phyloP scores from a whole-genome alignment of 176 grass and related monocot species.

The Olyra latifolia region DNA sequence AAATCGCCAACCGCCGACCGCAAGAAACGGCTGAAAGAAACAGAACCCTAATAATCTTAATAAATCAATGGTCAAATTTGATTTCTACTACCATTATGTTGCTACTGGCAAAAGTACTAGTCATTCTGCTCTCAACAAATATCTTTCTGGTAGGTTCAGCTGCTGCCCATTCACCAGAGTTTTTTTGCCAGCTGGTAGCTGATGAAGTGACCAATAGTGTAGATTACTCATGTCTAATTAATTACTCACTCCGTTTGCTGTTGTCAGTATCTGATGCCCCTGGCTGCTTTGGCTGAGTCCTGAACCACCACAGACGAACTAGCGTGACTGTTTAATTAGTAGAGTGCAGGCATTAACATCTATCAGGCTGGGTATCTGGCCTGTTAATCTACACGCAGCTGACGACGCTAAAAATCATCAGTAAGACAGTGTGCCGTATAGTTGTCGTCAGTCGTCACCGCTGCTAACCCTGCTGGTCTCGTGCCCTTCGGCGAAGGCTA shows the following conservation, averaged over 20 bases:
- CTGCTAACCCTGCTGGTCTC: neutral
- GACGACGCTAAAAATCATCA: neutral
- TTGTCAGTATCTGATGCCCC: neutral
- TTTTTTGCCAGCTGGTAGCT: too few relatives aligned
- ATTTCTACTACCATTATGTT: too few relatives aligned
- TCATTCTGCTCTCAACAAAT: neutral
- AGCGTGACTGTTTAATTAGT: neutral
- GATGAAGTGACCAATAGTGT: neutral
- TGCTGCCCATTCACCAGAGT: neutral
- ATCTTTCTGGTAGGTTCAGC: neutral
- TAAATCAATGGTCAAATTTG: too few relatives aligned
- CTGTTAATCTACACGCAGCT: neutral
- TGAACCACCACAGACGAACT: neutral
- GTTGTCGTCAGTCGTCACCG: slow-evolving; percentile 27
- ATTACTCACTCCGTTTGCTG: neutral
- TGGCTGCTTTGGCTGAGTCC: neutral
- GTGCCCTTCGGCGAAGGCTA: neutral
- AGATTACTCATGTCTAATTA: neutral
- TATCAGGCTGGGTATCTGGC: neutral
- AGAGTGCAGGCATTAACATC: neutral
- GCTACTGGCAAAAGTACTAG: too few relatives aligned
- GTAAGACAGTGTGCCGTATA: slow-evolving; percentile 8
- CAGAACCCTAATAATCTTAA: too few relatives aligned
- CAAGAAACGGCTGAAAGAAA: too few relatives aligned
- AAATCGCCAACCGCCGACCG: too few relatives aligned